Percentiles rank a stretch among this genome's conserved stretches.
Evolutionary conservation across 768 basidiomycete species (phyloP).

Genomic region (Lentinula lateritia): DNA sequence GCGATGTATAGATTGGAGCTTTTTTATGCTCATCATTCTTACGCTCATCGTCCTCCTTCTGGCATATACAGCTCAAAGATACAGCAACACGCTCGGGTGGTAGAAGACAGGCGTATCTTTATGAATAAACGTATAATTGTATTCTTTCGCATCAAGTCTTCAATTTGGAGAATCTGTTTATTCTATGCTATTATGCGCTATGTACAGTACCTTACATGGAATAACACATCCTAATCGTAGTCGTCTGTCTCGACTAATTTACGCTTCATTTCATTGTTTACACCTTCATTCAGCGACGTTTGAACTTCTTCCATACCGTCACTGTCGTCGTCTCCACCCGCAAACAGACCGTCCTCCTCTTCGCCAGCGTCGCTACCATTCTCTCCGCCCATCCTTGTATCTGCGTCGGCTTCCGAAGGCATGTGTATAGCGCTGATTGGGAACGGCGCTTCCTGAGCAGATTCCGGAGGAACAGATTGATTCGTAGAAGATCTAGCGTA

Average conservation of each 20-base stretch:
- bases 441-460: constrained; percentile 41
- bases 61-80: constrained; percentile 33
- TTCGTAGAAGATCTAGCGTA: constrained; percentile 17
- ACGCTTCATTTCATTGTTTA: constrained; percentile 60
- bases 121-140: constrained; percentile 1
- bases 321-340: constrained; percentile 71
- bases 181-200: constrained; percentile 17
- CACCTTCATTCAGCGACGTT: constrained; percentile 32
- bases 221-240: constrained; percentile 50
- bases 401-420: constrained; percentile 58
- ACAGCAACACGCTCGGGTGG: background rate
- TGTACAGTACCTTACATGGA: constrained; percentile 14
- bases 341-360: constrained; percentile 75
- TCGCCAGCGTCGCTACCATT: constrained; percentile 69
- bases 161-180: background rate
- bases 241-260: constrained; percentile 86
- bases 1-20: constrained; percentile 28
- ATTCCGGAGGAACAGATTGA: constrained; percentile 15
- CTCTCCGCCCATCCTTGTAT: constrained; percentile 29
- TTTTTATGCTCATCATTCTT: constrained; percentile 33
- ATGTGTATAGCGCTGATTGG: constrained; percentile 59
- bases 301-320: constrained; percentile 81
- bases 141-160: background rate
- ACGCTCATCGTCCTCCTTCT: constrained; percentile 36
- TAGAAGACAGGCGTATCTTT: background rate